Evolutionary conservation across 176 grass and related monocot species (phyloP).

Genomic region (Calamus simplicifolius): DNA sequence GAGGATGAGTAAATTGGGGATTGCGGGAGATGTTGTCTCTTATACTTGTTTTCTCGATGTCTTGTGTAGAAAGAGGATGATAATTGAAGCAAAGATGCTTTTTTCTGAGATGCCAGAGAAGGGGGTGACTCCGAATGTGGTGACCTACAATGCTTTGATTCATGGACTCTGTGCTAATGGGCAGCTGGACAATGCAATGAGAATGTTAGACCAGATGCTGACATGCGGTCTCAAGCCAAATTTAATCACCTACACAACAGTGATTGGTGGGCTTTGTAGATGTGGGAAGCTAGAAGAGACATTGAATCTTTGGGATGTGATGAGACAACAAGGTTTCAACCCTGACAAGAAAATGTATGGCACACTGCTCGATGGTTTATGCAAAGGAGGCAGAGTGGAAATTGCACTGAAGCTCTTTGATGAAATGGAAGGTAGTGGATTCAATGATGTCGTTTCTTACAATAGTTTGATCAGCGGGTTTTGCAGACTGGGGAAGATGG

Average conservation of each 20-base stretch:
- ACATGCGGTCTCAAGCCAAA: neutral
- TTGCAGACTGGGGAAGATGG: conserved; percentile 8
- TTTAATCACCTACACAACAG: neutral
- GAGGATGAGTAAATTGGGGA: conserved; percentile 5
- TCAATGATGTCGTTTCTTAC: conserved; percentile 7
- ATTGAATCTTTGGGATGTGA: conserved; percentile 3
- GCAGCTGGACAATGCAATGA: neutral
- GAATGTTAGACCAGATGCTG: conserved; percentile 3
- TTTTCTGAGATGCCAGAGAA: conserved; percentile 13
- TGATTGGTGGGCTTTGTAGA: neutral
- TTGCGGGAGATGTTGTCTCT: conserved; percentile 9
- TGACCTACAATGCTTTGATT: conserved; percentile 8
- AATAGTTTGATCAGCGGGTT: conserved; percentile 10
- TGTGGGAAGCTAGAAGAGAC: neutral
- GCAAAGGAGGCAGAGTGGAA: conserved; percentile 1
- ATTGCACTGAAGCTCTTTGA: neutral
- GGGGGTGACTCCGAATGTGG: conserved; percentile 5
- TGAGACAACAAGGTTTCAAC: neutral
- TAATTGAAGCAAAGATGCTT: conserved; percentile 8
- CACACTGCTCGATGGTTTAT: neutral
- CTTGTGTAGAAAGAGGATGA: neutral
- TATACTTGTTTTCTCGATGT: conserved; percentile 8
- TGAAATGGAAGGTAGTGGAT: neutral
- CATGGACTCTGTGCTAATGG: conserved; percentile 1
- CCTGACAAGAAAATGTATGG: conserved; percentile 7